These are phyloP conservation scores for Cryptococcus maquisensis DNA, from an alignment of 1,284 basidiomycete species.

Conservation along the genomic window DNA sequence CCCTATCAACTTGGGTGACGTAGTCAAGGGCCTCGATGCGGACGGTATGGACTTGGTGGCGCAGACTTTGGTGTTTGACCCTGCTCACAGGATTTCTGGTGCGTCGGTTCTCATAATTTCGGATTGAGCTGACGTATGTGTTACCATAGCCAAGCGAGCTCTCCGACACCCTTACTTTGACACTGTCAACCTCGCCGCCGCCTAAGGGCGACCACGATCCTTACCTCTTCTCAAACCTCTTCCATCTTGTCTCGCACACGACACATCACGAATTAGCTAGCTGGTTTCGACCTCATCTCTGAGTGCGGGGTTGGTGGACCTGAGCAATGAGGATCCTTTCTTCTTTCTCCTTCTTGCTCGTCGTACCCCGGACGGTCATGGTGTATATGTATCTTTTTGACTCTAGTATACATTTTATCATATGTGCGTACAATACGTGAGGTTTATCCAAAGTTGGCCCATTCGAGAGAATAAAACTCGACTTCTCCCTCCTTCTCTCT, in stretches of 20 bases:
- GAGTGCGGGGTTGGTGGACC: too few relatives aligned
- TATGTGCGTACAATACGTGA: not conserved
- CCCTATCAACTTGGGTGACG: conserved; percentile 58
- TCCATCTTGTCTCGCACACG: not conserved
- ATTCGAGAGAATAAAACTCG: conserved; percentile 78
- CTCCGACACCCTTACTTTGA: conserved; percentile 74
- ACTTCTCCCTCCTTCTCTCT: conserved; percentile 53
- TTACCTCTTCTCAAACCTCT: not conserved
- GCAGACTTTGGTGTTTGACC: conserved; percentile 86
- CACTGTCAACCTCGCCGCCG: conserved; percentile 2
- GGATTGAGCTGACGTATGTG: conserved; percentile 3
- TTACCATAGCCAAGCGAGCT: conserved; percentile 69
- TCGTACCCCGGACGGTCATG: not conserved
- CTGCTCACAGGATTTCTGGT: conserved; percentile 90
- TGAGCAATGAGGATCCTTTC: too few relatives aligned
- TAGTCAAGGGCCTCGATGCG: conserved; percentile 66
- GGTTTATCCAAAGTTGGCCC: conserved; percentile 78
- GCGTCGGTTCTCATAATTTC: conserved; percentile 4
- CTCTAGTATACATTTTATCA: not conserved
- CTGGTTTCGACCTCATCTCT: too few relatives aligned
- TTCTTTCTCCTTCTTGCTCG: not conserved
- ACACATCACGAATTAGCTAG: not conserved
- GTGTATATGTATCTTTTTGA: conserved; percentile 9
- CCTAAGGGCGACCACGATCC: not conserved
- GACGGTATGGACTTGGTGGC: conserved; percentile 72